Base-by-base conservation (phyloP, 306 rosid genomes). In the Phaseolus lunatus region DNA sequence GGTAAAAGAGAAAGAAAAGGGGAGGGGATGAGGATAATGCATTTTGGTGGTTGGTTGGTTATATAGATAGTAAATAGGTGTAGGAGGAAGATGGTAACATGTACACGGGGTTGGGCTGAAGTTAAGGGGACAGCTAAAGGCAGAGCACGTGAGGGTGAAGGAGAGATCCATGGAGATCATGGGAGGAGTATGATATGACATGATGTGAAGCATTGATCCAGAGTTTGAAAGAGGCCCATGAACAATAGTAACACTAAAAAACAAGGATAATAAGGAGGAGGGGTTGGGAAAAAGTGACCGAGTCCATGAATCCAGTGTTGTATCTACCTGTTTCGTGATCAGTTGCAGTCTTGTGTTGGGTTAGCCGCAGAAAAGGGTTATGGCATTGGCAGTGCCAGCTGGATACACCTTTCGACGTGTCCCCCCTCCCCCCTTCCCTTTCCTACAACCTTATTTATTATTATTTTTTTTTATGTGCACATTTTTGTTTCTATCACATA, bases 331-430 rank as follows among this genome's bases (percentile, higher is more conserved):
- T 67, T 62, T 50, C 7, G 52, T 66, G 67, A 19, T 45, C 52
- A 33, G 72, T 26, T 56, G 78, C 67, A 37, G 16, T 54, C 67
- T 72, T 54, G 15, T 49, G 65, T 50, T 65, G 79, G 61, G 56
- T 59, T 74, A 75, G 65, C 69, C 50, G 35, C 56, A 54, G 3
- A 68, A 75, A 83, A 79, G 86, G 78, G 89, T 77, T 72, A 79
- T 57, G 80, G 63, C 82, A 81, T 69, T 64, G 13, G 3, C 78
- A 62, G 44, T 76, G 89, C 87, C 88, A 85, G 88, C 90, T 83
- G 90, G 82, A 73, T 83, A 66, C 78, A 66, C 78, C 78, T 79
- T 58, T 39, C 54, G 14, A 89, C 87, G 84, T 89, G 89, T 89
- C 70, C 44, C 73, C 70, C 56, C 31, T 58, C 82, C 67, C 19